A percentile compares a stretch with the other conserved stretches of the same genome.
These are phyloP conservation scores for Artemisia tridentata DNA, from an alignment of 129 eudicot genomes.

Conservation along the genomic window DNA sequence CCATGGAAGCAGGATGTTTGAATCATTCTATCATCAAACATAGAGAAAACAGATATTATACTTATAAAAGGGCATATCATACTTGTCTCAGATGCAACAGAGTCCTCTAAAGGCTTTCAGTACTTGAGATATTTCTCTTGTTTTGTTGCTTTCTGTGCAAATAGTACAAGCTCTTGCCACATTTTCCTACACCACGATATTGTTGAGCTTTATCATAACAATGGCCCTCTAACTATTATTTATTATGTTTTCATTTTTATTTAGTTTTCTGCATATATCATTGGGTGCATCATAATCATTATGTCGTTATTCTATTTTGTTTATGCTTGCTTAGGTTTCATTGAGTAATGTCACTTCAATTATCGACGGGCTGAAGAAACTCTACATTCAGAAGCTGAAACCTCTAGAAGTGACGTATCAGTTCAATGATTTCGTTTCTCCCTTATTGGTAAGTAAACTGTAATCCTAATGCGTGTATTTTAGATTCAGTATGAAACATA, in stretches of 20 bases:
- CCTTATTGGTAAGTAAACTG: slow-evolving; percentile 61
- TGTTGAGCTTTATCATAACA: not conserved
- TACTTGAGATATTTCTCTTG: not conserved
- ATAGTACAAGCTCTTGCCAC: slow-evolving; percentile 18
- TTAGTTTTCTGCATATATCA: not conserved
- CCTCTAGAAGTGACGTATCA: slow-evolving; percentile 80
- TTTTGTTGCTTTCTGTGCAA: not conserved
- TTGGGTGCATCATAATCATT: not conserved
- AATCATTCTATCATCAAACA: not conserved
- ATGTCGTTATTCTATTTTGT: not conserved
- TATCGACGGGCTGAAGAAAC: slow-evolving; percentile 78
- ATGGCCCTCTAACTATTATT: not conserved
- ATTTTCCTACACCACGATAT: not conserved
- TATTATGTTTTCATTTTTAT: not conserved
- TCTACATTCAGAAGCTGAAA: slow-evolving; percentile 77
- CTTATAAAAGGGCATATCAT: slow-evolving; percentile 9
- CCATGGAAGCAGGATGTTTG: not conserved
- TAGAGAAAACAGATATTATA: slow-evolving; percentile 1
- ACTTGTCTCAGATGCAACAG: slow-evolving; percentile 1
- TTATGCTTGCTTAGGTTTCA: slow-evolving; percentile 47
- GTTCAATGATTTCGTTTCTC: slow-evolving; percentile 86
- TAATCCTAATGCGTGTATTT: slow-evolving; percentile 10
- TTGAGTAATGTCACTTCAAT: slow-evolving; percentile 76
- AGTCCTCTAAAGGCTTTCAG: not conserved
- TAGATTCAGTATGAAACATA: not conserved